Evolutionary conservation across 495 filamentous ascomycete species (phyloP).

Genomic region (Patellaria atrata): DNA sequence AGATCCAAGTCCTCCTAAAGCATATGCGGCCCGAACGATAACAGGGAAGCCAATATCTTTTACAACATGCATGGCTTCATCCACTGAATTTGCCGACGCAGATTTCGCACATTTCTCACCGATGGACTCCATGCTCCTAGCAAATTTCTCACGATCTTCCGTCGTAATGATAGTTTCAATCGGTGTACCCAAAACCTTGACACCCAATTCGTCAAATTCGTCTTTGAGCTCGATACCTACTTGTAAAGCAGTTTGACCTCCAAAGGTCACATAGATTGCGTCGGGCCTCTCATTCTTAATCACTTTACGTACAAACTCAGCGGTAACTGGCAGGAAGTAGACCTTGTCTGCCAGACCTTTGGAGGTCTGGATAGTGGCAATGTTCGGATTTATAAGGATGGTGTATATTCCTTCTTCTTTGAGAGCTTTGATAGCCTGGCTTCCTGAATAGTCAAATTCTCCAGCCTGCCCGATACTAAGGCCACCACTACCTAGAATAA

Average conservation of each 20-base stretch:
- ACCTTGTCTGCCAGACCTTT: constrained; percentile 94
- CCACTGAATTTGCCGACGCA: constrained; percentile 70
- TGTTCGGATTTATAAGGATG: constrained; percentile 95
- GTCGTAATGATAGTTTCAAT: constrained; percentile 98
- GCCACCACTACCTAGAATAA: constrained; percentile 86
- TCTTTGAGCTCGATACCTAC: constrained; percentile 95
- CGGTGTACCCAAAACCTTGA: constrained; percentile 87
- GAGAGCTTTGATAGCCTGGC: constrained; percentile 84
- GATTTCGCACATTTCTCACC: constrained; percentile 97
- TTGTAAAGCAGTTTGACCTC: constrained; percentile 85
- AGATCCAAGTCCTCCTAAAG: constrained; percentile 85
- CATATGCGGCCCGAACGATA: constrained; percentile 93
- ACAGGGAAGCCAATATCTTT: constrained; percentile 89
- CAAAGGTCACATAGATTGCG: constrained; percentile 94
- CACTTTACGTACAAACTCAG: constrained; percentile 91
- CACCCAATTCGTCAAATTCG: constrained; percentile 80
- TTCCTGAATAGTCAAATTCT: constrained; percentile 97
- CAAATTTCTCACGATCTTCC: constrained; percentile 93
- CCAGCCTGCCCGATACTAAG: constrained; percentile 93
- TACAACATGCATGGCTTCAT: constrained; percentile 73
- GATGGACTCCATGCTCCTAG: constrained; percentile 95
- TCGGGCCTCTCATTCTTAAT: constrained; percentile 91
- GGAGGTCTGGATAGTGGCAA: constrained; percentile 96
- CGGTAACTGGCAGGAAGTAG: constrained; percentile 93
- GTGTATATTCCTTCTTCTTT: constrained; percentile 95